phyloP scores from a whole-genome alignment of 495 filamentous ascomycete genomes.

The Penicillium steckii region DNA sequence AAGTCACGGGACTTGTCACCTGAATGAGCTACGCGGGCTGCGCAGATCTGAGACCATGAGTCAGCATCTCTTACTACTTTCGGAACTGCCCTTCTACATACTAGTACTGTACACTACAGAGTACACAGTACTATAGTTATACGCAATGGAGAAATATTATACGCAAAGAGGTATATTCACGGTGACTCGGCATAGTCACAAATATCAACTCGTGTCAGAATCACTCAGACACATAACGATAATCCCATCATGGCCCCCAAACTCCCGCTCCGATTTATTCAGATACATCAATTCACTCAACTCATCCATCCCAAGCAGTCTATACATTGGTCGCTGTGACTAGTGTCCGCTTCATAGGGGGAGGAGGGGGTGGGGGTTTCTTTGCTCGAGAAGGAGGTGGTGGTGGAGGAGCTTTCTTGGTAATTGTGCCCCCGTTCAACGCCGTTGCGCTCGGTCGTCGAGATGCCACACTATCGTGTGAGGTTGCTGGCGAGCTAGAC shows the following conservation, averaged over 20 bases:
- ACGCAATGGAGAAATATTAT: no score
- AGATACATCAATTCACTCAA: neutral
- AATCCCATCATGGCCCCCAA: constrained; percentile 8
- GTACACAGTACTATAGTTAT: no score
- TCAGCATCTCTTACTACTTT: no score
- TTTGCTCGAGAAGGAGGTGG: constrained; percentile 78
- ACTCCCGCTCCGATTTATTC: constrained; percentile 5
- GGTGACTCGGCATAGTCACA: no score
- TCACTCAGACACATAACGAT: no score
- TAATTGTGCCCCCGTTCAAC: constrained; percentile 30
- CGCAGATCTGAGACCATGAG: no score
- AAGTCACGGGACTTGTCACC: no score
- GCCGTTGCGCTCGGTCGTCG: constrained; percentile 53
- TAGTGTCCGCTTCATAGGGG: constrained; percentile 47
- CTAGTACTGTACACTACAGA: no score
- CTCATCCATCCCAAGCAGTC: neutral
- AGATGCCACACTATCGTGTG: constrained; percentile 58
- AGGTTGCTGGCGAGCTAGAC: constrained; percentile 63
- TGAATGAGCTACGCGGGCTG: no score
- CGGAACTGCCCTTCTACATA: no score
- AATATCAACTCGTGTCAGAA: no score
- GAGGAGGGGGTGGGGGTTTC: constrained; percentile 67
- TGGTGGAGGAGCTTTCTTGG: constrained; percentile 74
- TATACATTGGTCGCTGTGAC: constrained; percentile 33
- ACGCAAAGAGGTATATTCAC: no score